These are phyloP conservation scores for Populus nigra DNA, from an alignment of 345 rosid genomes.

Conservation along the genomic window DNA sequence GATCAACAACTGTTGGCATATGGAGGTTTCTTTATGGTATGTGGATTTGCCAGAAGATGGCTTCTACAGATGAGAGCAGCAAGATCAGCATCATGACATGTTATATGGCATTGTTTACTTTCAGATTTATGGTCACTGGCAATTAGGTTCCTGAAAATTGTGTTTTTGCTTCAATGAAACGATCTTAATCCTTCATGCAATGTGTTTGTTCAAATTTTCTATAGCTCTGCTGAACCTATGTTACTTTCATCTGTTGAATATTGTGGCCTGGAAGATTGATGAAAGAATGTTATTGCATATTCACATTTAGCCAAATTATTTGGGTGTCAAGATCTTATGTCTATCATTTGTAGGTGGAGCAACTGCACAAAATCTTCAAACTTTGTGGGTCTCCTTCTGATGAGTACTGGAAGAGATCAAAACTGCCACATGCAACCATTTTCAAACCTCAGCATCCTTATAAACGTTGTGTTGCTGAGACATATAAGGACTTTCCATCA, in stretches of 20 bases:
- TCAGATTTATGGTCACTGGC: neutral
- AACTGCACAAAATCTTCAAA: conserved; percentile 67
- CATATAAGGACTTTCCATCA: conserved; percentile 54
- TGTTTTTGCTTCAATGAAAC: neutral
- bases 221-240: neutral
- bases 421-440: conserved; percentile 55
- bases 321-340: neutral
- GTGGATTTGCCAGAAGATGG: neutral
- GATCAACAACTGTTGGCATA: neutral
- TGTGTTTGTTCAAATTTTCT: neutral
- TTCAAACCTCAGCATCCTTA: conserved; percentile 70
- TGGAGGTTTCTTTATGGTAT: neutral
- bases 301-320: neutral
- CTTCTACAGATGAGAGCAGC: neutral
- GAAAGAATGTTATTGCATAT: neutral
- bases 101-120: neutral
- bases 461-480: conserved; percentile 49
- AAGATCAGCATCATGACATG: neutral
- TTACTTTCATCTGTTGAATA: neutral
- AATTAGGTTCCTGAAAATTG: neutral
- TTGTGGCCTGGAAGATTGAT: neutral
- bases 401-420: conserved; percentile 64
- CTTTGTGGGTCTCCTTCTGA: conserved; percentile 76
- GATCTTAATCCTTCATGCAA: neutral
- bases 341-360: conserved; percentile 48